A percentile compares a stretch with the other conserved stretches of the same genome.
Evolutionary conservation across 805 yeast genomes (phyloP).

Genomic region (Sugiyamaella americana): DNA sequence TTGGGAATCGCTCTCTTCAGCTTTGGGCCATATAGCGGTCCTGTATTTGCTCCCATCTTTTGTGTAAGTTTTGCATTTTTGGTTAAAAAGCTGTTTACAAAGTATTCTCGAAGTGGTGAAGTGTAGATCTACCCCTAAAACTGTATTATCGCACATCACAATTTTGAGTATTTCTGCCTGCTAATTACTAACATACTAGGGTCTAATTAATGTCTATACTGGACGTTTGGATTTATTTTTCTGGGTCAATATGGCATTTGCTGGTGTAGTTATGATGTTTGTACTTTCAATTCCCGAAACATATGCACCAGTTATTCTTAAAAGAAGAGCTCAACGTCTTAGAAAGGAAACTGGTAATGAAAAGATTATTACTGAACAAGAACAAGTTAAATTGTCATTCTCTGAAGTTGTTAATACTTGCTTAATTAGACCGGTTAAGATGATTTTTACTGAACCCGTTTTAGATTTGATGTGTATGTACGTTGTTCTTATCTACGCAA

Average conservation of each 20-base stretch:
- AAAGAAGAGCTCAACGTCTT: conserved; percentile 57
- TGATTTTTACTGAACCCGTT: conserved; percentile 76
- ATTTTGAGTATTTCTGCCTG: too few relatives aligned
- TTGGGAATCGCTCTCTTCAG: conserved; percentile 87
- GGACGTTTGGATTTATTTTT: conserved; percentile 56
- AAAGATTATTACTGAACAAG: conserved; percentile 93
- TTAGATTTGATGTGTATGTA: conserved; percentile 76
- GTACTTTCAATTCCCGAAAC: conserved; percentile 78
- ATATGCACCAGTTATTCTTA: conserved; percentile 80
- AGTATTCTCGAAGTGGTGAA: too few relatives aligned
- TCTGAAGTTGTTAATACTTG: conserved; percentile 62
- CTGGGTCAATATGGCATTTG: conserved; percentile 92
- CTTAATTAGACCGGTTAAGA: conserved; percentile 68
- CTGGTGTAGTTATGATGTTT: conserved; percentile 74
- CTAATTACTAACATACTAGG: too few relatives aligned
- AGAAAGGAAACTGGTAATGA: conserved; percentile 77
- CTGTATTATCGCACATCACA: too few relatives aligned
- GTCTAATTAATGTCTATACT: conserved; percentile 73
- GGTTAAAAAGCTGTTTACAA: too few relatives aligned
- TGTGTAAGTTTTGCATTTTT: too few relatives aligned
- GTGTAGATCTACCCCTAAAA: too few relatives aligned
- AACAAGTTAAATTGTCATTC: conserved; percentile 72
- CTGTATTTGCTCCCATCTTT: conserved; percentile 82
- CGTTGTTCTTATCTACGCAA: conserved; percentile 84
- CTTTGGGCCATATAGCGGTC: conserved; percentile 90